Percentiles rank a stretch among this genome's conserved stretches.
phyloP scores from a whole-genome alignment of 768 basidiomycete genomes.

The Phanerochaete carnosa region DNA sequence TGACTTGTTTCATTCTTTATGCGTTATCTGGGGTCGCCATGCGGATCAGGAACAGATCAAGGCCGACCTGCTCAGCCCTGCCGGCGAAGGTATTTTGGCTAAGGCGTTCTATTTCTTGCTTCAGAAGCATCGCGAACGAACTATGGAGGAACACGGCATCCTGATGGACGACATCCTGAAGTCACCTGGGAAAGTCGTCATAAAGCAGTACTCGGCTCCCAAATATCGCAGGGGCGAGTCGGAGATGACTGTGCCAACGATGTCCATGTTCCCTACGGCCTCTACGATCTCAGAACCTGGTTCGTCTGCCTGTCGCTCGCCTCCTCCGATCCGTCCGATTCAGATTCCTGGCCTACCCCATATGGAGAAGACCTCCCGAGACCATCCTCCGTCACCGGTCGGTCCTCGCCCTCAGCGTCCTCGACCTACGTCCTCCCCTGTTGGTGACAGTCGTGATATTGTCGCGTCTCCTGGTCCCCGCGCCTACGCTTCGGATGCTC shows the following conservation, averaged over 20 bases:
- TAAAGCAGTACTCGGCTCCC: constrained; percentile 41
- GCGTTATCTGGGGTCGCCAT: constrained; percentile 81
- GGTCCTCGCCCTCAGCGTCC: constrained; percentile 43
- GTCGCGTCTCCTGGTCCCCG: neutral
- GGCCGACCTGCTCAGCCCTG: constrained; percentile 64
- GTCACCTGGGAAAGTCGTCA: constrained; percentile 28
- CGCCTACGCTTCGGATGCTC: neutral
- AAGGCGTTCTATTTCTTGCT: constrained; percentile 91
- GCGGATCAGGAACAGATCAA: constrained; percentile 57
- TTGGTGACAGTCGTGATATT: neutral
- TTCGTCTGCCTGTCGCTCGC: constrained; percentile 25
- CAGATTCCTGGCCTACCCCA: constrained; percentile 8
- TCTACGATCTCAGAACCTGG: constrained; percentile 24
- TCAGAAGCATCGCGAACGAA: constrained; percentile 67
- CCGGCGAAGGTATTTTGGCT: constrained; percentile 68
- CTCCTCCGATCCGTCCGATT: constrained; percentile 24
- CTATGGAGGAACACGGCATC: constrained; percentile 51
- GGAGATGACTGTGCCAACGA: constrained; percentile 15
- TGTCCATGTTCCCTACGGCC: constrained; percentile 6
- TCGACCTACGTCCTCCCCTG: constrained; percentile 17
- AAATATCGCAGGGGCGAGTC: constrained; percentile 17
- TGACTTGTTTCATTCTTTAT: constrained; percentile 74
- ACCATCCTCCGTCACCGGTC: constrained; percentile 46
- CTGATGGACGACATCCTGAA: constrained; percentile 32
- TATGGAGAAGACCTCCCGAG: constrained; percentile 28